Percentiles rank a stretch among this genome's conserved stretches.
These are phyloP conservation scores for Fraxinus americana DNA, from an alignment of 257 asterid species.

Conservation along the genomic window DNA sequence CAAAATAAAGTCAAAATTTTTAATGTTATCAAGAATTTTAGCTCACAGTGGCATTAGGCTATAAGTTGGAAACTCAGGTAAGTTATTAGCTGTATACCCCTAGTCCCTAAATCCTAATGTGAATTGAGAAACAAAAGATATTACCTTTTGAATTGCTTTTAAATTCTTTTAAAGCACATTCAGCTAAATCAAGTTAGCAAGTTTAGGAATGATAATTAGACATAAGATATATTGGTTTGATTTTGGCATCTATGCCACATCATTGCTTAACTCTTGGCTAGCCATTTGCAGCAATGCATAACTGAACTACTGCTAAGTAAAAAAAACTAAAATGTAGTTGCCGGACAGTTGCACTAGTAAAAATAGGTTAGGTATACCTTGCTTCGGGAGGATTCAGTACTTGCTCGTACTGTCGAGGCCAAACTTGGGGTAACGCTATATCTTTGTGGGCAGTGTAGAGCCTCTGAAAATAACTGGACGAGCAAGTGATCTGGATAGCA, in stretches of 20 bases:
- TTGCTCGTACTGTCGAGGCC: slow-evolving; percentile 57
- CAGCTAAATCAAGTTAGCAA: neutral
- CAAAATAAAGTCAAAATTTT: neutral
- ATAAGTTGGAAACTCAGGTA: neutral
- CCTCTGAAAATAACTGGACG: slow-evolving; percentile 82
- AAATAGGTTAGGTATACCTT: slow-evolving; percentile 41
- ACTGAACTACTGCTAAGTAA: neutral
- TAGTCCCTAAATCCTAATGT: neutral
- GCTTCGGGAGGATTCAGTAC: slow-evolving; percentile 46
- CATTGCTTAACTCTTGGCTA: neutral
- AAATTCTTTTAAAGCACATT: neutral
- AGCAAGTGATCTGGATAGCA: slow-evolving; percentile 70
- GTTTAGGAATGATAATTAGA: neutral
- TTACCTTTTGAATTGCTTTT: neutral
- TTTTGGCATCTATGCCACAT: slow-evolving; percentile 6
- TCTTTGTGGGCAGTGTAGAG: slow-evolving; percentile 70
- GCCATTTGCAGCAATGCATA: neutral
- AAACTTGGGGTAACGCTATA: slow-evolving; percentile 69
- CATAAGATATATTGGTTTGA: neutral
- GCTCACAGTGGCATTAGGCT: neutral
- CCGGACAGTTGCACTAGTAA: neutral
- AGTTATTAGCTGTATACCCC: neutral
- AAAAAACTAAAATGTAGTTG: neutral
- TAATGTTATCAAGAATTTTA: neutral
- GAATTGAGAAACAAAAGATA: neutral